These are phyloP conservation scores for Calcarisporium arbuscula DNA, from an alignment of 2,329 filamentous ascomycete species.

Conservation along the genomic window DNA sequence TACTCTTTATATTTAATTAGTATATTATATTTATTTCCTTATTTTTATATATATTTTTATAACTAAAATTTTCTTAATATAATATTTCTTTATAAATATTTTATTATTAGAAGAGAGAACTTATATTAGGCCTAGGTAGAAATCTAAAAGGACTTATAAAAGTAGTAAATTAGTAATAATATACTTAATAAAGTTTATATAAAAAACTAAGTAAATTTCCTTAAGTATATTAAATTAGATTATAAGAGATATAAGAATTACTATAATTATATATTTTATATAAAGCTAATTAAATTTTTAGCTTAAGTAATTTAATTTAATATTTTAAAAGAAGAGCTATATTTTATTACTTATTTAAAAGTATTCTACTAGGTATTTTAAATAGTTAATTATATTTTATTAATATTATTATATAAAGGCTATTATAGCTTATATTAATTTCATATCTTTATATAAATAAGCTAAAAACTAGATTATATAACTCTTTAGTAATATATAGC, in stretches of 20 bases:
- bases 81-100: background rate
- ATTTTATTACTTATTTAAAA: background rate
- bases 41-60: background rate
- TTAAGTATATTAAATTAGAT: background rate
- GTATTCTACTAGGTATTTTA: background rate
- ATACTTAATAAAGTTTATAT: too few species aligned
- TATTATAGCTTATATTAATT: background rate
- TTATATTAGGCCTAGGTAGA: too few species aligned
- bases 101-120: background rate
- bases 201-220: too few species aligned
- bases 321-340: background rate
- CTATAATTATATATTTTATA: background rate
- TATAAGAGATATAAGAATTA: background rate
- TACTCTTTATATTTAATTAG: background rate
- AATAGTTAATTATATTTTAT: background rate
- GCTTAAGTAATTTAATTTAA: background rate
- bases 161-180: too few species aligned
- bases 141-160: too few species aligned
- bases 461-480: too few species aligned
- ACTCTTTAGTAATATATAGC: too few species aligned
- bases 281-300: constrained; percentile 2
- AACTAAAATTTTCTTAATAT: background rate
- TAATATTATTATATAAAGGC: background rate
- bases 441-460: background rate
- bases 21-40: constrained; percentile 4